Evolutionary conservation across 345 rosid species (phyloP).

Genomic region (Barbarea vulgaris): DNA sequence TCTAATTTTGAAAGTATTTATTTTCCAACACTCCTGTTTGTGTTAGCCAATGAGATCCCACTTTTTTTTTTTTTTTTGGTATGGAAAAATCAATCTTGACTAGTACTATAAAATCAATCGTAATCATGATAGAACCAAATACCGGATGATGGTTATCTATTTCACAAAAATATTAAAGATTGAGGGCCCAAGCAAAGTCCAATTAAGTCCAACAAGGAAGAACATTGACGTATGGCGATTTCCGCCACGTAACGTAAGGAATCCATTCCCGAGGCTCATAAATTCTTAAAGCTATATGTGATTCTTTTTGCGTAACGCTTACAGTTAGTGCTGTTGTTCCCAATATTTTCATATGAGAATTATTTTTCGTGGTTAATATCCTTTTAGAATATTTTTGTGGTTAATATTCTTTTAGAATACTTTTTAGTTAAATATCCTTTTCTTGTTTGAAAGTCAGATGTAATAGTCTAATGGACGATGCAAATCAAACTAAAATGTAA

Average conservation of each 20-base stretch:
- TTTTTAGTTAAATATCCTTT: neutral
- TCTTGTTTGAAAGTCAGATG: neutral
- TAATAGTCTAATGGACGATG: neutral
- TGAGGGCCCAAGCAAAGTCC: slow-evolving; percentile 2
- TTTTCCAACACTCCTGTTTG: neutral
- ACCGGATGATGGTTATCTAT: neutral
- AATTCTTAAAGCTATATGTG: slow-evolving; percentile 28
- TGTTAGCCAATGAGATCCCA: neutral
- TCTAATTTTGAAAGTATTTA: slow-evolving; percentile 27
- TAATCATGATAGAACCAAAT: neutral
- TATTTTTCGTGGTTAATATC: slow-evolving; percentile 10
- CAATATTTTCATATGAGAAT: neutral
- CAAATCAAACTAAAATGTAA: slow-evolving; percentile 16
- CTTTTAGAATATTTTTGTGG: slow-evolving; percentile 16
- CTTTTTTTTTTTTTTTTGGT: neutral
- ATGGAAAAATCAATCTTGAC: neutral
- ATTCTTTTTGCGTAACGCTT: slow-evolving; percentile 16
- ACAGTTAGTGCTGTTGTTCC: slow-evolving; percentile 6
- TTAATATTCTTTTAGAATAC: neutral
- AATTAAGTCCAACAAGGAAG: slow-evolving; percentile 5
- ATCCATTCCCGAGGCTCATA: slow-evolving; percentile 22
- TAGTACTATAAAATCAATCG: too few species aligned
- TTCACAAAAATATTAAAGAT: neutral
- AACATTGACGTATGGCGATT: slow-evolving; percentile 15
- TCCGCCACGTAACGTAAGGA: slow-evolving; percentile 23